Conservation (phyloP, 495 filamentous ascomycete genomes). For the Apiosordaria backusii region DNA sequence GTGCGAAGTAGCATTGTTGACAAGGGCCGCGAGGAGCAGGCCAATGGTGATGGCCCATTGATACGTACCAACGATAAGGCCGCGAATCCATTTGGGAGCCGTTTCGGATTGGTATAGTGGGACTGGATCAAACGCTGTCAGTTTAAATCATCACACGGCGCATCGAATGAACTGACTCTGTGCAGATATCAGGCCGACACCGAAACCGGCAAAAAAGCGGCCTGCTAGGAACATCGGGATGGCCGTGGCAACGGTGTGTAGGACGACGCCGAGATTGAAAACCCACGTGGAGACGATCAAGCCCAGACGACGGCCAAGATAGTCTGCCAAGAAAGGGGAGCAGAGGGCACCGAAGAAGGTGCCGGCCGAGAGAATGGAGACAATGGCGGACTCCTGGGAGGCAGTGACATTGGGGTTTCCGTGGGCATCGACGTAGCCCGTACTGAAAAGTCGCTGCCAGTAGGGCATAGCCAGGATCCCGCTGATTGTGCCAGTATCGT, state of each 20-base stretch:
- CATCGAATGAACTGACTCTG: no score
- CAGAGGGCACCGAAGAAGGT: constrained; percentile 80
- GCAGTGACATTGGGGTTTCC: constrained; percentile 56
- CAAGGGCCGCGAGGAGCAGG: constrained; percentile 70
- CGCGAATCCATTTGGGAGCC: constrained; percentile 80
- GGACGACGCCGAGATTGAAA: constrained; percentile 75
- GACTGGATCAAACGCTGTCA: constrained; percentile 39
- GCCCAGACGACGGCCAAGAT: constrained; percentile 66
- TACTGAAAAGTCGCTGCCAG: constrained; percentile 65
- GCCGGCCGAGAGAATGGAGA: constrained; percentile 83
- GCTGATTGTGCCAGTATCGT: constrained; percentile 80
- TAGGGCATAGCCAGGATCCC: constrained; percentile 82
- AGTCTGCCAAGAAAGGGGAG: constrained; percentile 68
- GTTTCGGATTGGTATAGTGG: constrained; percentile 83
- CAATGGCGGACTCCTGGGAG: constrained; percentile 62
- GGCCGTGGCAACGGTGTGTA: constrained; percentile 66
- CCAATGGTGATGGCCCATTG: constrained; percentile 83
- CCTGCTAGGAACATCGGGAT: constrained; percentile 73
- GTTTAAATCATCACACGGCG: background rate
- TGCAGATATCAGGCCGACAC: constrained; percentile 77
- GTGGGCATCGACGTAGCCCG: constrained; percentile 52
- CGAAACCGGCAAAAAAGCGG: constrained; percentile 75
- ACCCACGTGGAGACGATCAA: constrained; percentile 63
- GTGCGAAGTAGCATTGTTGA: constrained; percentile 69
- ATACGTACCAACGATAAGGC: constrained; percentile 75